Conservation (phyloP, 2,329 filamentous ascomycete genomes). For the Aschersonia sp. region DNA sequence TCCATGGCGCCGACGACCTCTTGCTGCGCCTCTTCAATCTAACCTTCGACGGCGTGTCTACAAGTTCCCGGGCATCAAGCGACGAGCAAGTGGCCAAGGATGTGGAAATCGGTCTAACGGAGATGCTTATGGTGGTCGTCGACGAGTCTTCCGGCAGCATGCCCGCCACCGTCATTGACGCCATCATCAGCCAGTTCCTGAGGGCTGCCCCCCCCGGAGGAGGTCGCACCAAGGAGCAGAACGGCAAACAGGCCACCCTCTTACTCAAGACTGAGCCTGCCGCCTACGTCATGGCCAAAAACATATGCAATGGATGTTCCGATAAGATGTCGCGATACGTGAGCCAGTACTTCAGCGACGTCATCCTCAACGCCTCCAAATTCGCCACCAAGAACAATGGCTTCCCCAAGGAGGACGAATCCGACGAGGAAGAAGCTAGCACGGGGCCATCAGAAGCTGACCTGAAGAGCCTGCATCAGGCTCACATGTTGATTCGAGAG, state of each 20-base stretch:
- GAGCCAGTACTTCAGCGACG: constrained; percentile 92
- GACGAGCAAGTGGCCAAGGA: constrained; percentile 83
- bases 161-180: constrained; percentile 71
- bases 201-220: constrained; percentile 63
- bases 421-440: constrained; percentile 45
- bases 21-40: constrained; percentile 70
- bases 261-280: constrained; percentile 78
- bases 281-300: constrained; percentile 93
- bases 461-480: constrained; percentile 75
- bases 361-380: constrained; percentile 76
- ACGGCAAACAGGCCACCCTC: constrained; percentile 69
- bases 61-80: constrained; percentile 55
- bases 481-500: constrained; percentile 78
- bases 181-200: constrained; percentile 90
- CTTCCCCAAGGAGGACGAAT: constrained; percentile 43
- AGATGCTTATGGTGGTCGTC: constrained; percentile 70
- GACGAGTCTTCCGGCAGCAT: constrained; percentile 66
- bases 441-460: constrained; percentile 66
- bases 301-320: constrained; percentile 74
- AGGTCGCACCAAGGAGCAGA: constrained; percentile 46
- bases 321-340: constrained; percentile 94
- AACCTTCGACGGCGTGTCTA: constrained; percentile 85
- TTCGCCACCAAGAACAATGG: constrained; percentile 41
- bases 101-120: constrained; percentile 83
- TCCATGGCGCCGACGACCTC: constrained; percentile 68